A percentile compares a stretch with the other conserved stretches of the same genome.
phyloP scores from a whole-genome alignment of 177 flowering plant genomes.

The Tripterygium wilfordii region DNA sequence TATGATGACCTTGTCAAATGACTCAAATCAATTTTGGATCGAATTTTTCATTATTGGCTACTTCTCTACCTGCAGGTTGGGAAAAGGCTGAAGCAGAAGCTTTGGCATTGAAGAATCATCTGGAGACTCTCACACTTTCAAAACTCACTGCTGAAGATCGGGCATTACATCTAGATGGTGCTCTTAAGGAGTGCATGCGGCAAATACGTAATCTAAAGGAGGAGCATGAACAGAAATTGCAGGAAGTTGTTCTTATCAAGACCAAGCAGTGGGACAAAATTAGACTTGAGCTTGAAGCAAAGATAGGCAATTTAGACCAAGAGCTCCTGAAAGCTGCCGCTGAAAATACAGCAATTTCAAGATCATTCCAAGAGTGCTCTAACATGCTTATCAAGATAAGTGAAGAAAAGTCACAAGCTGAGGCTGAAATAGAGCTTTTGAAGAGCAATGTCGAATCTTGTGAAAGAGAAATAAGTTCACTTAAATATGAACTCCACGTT shows the following conservation, averaged over 20 bases:
- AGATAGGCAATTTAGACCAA: slow-evolving; percentile 59
- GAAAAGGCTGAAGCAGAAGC: slow-evolving; percentile 98
- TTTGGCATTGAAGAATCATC: slow-evolving; percentile 66
- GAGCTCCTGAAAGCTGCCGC: slow-evolving; percentile 67
- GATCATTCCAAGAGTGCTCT: slow-evolving; percentile 85
- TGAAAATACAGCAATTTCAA: slow-evolving; percentile 74
- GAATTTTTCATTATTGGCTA: background rate
- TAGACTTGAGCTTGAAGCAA: slow-evolving; percentile 62
- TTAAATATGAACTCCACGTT: slow-evolving; percentile 79
- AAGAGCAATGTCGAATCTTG: slow-evolving; percentile 66
- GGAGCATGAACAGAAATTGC: slow-evolving; percentile 76
- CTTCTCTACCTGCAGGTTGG: slow-evolving; percentile 58
- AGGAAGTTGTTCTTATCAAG: slow-evolving; percentile 58
- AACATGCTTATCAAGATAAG: slow-evolving; percentile 63
- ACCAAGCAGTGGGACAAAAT: slow-evolving; percentile 71
- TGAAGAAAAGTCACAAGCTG: slow-evolving; percentile 86
- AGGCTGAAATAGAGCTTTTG: slow-evolving; percentile 71
- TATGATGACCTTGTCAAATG: background rate
- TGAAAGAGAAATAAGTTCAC: slow-evolving; percentile 77
- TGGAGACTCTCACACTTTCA: slow-evolving; percentile 76
- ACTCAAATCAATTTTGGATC: background rate
- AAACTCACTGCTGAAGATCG: slow-evolving; percentile 88
- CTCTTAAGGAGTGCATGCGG: slow-evolving; percentile 96
- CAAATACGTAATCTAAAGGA: slow-evolving; percentile 86
- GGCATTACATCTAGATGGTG: slow-evolving; percentile 91